Evolutionary conservation across 1,284 basidiomycete species (phyloP), one percentile per base, ranked within the genome.

Genomic region (Trichosporon ovoides): DNA sequence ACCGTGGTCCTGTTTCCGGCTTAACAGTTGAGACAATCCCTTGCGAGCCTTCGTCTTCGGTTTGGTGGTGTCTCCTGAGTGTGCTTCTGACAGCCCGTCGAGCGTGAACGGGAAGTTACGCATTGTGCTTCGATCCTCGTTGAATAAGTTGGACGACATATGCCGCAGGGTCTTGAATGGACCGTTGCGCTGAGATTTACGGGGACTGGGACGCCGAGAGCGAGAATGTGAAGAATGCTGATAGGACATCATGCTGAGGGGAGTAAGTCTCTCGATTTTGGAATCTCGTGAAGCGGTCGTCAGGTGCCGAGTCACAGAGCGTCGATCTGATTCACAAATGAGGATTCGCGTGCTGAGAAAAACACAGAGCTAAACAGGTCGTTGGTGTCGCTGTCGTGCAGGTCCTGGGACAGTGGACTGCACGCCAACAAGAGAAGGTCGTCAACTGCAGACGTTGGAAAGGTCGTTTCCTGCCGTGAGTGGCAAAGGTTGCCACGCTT

Each of bases 251-350:
- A 48, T 48, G 43, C 24, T 31, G 43, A 28, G 43, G n/a, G 22
- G 22, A 11, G 22, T 48, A 14, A n/a, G n/a, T n/a, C n/a, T n/a
- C n/a, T 48, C 28, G 43, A 9, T 48, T 9, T 31, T 24, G 43
- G 24, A 16, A 48, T 22, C 22, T 31, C 24, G 43, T 31, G 9
- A 48, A 13, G 22, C 28, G 43, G 43, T 31, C 24, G 43, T 31
- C n/a, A 48, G 13, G 43, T 48, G 43, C 22, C 22, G 43, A 28
- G 43, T 28, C 43, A 48, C 43, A 16, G 22, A 43, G 38, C 20
- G 38, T 31, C 24, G 43, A 48, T 48, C 43, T 28, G 43, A 48
- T 48, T 48, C 43, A 48, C 43, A 48, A 48, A 48, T 31, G 43
- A 48, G 24, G 43, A 48, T 48, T 14, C 22, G 14, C 43, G 43